Evolutionary conservation across 345 rosid genomes (phyloP).

Genomic region (Fremontodendron californicum): DNA sequence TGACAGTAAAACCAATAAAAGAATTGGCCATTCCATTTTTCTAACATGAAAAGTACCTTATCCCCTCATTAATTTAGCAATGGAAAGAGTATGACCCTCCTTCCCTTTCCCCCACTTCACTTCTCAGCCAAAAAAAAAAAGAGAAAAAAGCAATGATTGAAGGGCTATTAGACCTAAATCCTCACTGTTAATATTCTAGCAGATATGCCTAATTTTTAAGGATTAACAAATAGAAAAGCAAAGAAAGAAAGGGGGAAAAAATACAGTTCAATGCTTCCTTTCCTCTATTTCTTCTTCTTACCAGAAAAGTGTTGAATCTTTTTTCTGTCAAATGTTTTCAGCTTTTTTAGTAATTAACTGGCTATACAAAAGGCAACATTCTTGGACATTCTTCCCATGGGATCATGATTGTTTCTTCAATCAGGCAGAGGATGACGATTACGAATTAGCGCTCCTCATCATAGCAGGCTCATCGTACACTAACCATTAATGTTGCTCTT

Average conservation of each 20-base stretch:
- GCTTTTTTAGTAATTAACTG: neutral
- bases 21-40: neutral
- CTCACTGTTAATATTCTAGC: neutral
- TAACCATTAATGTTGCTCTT: neutral
- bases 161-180: neutral
- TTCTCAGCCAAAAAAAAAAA: neutral
- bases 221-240: neutral
- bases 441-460: neutral
- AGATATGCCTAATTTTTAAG: neutral
- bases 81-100: neutral
- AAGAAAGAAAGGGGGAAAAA: neutral
- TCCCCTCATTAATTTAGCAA: neutral
- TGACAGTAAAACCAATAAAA: neutral
- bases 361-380: neutral
- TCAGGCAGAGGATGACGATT: neutral
- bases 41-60: neutral
- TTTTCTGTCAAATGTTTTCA: too few species aligned
- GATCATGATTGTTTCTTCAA: neutral
- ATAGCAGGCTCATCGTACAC: neutral
- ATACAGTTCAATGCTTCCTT: neutral
- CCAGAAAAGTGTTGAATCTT: neutral
- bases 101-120: neutral
- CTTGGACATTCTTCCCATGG: neutral
- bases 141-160: neutral
- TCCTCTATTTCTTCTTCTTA: neutral